A percentile compares a stretch with the other conserved stretches of the same genome.
Evolutionary conservation across 306 rosid species (phyloP).

Genomic region (Mucuna pruriens): DNA sequence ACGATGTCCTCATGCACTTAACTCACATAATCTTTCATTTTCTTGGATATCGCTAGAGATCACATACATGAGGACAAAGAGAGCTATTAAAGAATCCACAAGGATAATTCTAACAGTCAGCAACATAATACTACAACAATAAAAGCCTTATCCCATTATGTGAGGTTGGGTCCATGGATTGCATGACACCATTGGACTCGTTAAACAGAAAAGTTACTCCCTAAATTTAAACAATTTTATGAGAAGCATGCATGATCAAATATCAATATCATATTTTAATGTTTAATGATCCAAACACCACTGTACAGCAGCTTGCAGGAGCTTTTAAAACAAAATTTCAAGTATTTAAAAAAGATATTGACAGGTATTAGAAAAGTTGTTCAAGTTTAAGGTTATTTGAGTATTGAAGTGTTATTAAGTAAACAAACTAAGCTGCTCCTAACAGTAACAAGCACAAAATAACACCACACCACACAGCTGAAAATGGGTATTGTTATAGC

Average conservation of each 20-base stretch:
- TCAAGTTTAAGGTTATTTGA: constrained; percentile 8
- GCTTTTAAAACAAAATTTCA: constrained; percentile 14
- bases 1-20: constrained; percentile 23
- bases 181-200: neutral
- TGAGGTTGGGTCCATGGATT: neutral
- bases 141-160: neutral
- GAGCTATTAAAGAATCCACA: constrained; percentile 24
- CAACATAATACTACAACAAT: neutral
- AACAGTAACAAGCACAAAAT: constrained; percentile 14
- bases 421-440: neutral
- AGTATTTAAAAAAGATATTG: neutral
- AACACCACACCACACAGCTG: neutral
- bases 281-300: constrained; percentile 25
- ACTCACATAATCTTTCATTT: constrained; percentile 21
- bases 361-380: constrained; percentile 6
- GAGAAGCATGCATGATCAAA: constrained; percentile 12
- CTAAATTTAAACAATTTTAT: neutral
- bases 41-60: constrained; percentile 21
- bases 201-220: neutral
- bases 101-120: constrained; percentile 25
- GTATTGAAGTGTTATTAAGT: neutral
- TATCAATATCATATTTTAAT: constrained; percentile 12
- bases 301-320: constrained; percentile 12
- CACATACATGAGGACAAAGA: constrained; percentile 19
- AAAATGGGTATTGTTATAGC: constrained; percentile 10